These are phyloP conservation scores for Aspergillus versicolor DNA, from an alignment of 2,329 filamentous ascomycete genomes.

Conservation along the genomic window DNA sequence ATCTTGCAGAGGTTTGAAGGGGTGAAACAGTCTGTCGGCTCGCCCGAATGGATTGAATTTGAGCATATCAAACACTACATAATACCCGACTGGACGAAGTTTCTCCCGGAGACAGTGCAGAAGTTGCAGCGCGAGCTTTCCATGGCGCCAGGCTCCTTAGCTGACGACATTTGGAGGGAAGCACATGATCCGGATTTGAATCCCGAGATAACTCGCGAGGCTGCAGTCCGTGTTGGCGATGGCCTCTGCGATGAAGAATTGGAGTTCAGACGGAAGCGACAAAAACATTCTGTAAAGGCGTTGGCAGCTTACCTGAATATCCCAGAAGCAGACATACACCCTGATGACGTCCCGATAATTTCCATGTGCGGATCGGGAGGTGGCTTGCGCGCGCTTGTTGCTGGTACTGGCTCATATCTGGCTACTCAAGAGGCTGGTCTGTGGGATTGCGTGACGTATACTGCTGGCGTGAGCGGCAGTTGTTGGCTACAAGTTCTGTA, in stretches of 20 bases:
- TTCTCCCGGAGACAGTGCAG: constrained; percentile 71
- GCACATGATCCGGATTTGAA: constrained; percentile 80
- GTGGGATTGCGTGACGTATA: constrained; percentile 93
- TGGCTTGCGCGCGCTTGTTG: constrained; percentile 83
- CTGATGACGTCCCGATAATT: constrained; percentile 88
- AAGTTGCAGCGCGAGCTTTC: constrained; percentile 88
- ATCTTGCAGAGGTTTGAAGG: constrained; percentile 52
- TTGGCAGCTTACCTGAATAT: constrained; percentile 80
- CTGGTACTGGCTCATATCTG: constrained; percentile 82
- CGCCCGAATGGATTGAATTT: constrained; percentile 45
- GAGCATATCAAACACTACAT: constrained; percentile 67
- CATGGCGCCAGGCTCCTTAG: constrained; percentile 81
- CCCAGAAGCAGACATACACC: constrained; percentile 76
- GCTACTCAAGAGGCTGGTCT: constrained; percentile 82
- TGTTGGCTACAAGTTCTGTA: constrained; percentile 93
- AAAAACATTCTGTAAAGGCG: constrained; percentile 66
- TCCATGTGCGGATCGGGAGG: constrained; percentile 94
- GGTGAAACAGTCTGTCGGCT: constrained; percentile 41
- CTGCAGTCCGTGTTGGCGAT: constrained; percentile 75
- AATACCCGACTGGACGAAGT: constrained; percentile 77
- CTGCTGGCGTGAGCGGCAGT: constrained; percentile 89
- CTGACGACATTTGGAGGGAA: constrained; percentile 90
- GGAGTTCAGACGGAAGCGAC: constrained; percentile 68
- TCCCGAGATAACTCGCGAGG: constrained; percentile 82
- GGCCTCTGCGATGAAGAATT: constrained; percentile 83